phyloP scores from a whole-genome alignment of 495 filamentous ascomycete genomes.

The Podospora appendiculata region DNA sequence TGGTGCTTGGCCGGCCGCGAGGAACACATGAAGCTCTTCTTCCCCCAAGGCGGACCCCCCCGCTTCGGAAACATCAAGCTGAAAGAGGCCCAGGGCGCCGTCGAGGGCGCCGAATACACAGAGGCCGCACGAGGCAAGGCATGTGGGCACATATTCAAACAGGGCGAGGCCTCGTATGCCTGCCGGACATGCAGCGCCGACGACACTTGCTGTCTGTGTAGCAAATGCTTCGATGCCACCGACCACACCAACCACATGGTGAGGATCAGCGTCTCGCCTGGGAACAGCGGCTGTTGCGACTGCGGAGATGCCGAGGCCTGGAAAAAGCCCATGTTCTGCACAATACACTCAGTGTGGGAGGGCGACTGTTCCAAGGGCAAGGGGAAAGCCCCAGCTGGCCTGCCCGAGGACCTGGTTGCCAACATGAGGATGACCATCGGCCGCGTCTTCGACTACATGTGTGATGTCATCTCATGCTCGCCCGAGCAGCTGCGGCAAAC shows the following conservation, averaged over 20 bases:
- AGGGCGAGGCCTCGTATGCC: slow-evolving; percentile 84
- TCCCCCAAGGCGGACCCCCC: slow-evolving; percentile 57
- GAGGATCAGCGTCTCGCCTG: slow-evolving; percentile 72
- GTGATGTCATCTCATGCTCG: slow-evolving; percentile 94
- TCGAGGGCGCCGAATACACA: slow-evolving; percentile 91
- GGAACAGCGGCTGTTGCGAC: slow-evolving; percentile 93
- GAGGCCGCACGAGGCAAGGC: slow-evolving; percentile 84
- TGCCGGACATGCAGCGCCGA: slow-evolving; percentile 89
- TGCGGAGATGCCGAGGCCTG: slow-evolving; percentile 94
- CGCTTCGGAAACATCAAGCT: slow-evolving; percentile 63
- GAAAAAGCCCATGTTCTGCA: slow-evolving; percentile 79
- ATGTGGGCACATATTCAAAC: slow-evolving; percentile 95
- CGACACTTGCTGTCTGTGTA: slow-evolving; percentile 80
- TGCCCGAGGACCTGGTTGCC: slow-evolving; percentile 66
- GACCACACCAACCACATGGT: slow-evolving; percentile 94
- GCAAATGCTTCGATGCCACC: slow-evolving; percentile 88
- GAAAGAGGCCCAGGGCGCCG: slow-evolving; percentile 77
- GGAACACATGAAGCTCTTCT: slow-evolving; percentile 68
- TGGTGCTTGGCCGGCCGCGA: slow-evolving; percentile 70
- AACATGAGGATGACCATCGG: slow-evolving; percentile 78
- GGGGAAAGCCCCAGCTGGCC: slow-evolving; percentile 42
- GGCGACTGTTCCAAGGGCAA: slow-evolving; percentile 55
- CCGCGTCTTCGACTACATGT: slow-evolving; percentile 83
- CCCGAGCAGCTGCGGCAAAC: slow-evolving; percentile 85
- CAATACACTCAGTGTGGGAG: slow-evolving; percentile 71